These are phyloP conservation scores for Odonthalia washingtoniensis DNA, from an alignment of 31 red algal species.

Conservation along the genomic window DNA sequence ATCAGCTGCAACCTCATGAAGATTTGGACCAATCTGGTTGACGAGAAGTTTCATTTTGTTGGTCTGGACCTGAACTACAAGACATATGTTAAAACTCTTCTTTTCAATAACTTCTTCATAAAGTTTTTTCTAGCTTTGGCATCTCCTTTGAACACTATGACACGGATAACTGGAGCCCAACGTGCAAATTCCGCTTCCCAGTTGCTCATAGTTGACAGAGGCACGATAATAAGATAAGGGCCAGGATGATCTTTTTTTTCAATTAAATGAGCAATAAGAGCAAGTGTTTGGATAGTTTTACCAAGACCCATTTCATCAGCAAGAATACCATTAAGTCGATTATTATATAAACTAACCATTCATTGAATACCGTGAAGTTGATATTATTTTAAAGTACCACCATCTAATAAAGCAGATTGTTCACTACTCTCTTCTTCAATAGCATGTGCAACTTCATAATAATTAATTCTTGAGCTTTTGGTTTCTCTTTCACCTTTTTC, in stretches of 20 bases:
- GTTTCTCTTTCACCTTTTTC: constrained; percentile 59
- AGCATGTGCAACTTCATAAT: constrained; percentile 93
- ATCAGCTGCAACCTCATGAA: no score
- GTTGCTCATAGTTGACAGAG: constrained; percentile 94
- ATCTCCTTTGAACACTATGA: constrained; percentile 92
- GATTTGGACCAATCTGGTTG: no score
- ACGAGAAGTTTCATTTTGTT: no score
- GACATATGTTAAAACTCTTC: constrained; percentile 86
- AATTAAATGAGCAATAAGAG: constrained; percentile 88
- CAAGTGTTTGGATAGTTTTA: constrained; percentile 99
- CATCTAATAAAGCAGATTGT: constrained; percentile 80
- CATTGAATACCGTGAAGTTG: constrained; percentile 98
- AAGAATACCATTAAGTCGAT: constrained; percentile 95
- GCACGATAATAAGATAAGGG: constrained; percentile 94
- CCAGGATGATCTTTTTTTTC: constrained; percentile 89
- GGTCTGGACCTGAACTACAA: no score
- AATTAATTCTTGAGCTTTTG: constrained; percentile 47
- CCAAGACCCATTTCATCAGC: constrained; percentile 99
- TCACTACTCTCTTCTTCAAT: constrained; percentile 78
- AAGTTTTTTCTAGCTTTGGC: constrained; percentile 64
- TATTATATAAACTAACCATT: constrained; percentile 98
- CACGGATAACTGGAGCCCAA: constrained; percentile 87
- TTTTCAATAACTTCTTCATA: constrained; percentile 87
- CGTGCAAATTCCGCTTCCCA: constrained; percentile 95
- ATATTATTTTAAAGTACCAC: constrained; percentile 92